Conservation (phyloP, 2,329 filamentous ascomycete species). For the Coniella vitis region DNA sequence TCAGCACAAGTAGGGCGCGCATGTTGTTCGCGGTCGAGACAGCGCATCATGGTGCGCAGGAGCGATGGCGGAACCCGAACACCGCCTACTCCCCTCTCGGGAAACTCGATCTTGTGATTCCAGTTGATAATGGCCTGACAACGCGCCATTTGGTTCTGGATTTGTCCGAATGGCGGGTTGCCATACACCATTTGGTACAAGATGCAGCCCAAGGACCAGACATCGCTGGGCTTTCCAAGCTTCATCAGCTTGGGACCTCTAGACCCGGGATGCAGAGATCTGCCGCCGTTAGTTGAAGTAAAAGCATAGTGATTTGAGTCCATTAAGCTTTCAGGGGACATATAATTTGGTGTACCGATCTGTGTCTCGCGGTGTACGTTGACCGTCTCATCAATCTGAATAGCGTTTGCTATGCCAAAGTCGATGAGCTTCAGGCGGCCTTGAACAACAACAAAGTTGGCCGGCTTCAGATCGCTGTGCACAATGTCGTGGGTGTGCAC, state of each 20-base stretch:
- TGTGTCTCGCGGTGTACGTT: constrained; percentile 96
- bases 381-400: constrained; percentile 89
- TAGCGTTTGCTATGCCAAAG: constrained; percentile 96
- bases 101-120: constrained; percentile 66
- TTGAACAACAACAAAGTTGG: constrained; percentile 90
- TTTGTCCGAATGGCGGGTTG: constrained; percentile 90
- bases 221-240: constrained; percentile 88
- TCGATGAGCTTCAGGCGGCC: constrained; percentile 93
- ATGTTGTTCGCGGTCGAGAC: constrained; percentile 55
- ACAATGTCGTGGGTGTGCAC: constrained; percentile 90
- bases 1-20: constrained; percentile 58
- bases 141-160: constrained; percentile 76
- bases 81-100: constrained; percentile 60
- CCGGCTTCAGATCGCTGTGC: constrained; percentile 93
- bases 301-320: constrained; percentile 60
- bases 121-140: constrained; percentile 84
- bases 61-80: constrained; percentile 52
- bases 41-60: constrained; percentile 55
- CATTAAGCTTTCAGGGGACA: constrained; percentile 91
- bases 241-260: constrained; percentile 74
- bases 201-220: constrained; percentile 95
- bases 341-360: constrained; percentile 95
- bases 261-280: constrained; percentile 24
- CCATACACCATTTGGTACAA: constrained; percentile 98
- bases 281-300: constrained; percentile 32